Evolutionary conservation across 805 yeast genomes (phyloP).

Genomic region (Saturnispora quitensis): DNA sequence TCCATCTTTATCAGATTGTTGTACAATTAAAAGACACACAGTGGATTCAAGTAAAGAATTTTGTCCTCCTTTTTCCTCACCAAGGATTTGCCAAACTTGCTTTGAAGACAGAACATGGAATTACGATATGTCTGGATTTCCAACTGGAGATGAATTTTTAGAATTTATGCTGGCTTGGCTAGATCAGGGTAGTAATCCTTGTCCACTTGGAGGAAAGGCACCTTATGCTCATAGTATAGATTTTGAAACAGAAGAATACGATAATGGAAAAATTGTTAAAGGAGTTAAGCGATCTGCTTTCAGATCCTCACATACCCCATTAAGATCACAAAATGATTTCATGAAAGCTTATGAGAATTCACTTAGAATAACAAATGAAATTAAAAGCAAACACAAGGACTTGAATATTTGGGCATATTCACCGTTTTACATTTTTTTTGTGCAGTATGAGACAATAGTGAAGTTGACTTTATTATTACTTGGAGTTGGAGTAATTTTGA

Average conservation of each 20-base stretch:
- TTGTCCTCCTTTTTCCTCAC: conserved; percentile 59
- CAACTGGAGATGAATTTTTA: conserved; percentile 62
- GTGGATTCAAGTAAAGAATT: conserved; percentile 35
- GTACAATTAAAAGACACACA: conserved; percentile 50
- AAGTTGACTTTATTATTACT: conserved; percentile 48
- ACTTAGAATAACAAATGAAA: conserved; percentile 51
- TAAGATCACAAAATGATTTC: conserved; percentile 76
- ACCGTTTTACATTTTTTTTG: conserved; percentile 87
- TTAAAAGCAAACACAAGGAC: conserved; percentile 30
- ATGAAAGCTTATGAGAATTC: conserved; percentile 73
- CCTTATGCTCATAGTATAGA: conserved; percentile 64
- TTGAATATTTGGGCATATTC: conserved; percentile 78
- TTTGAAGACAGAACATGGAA: conserved; percentile 57
- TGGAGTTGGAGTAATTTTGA: conserved; percentile 38
- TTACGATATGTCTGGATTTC: conserved; percentile 73
- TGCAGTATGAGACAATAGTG: conserved; percentile 68
- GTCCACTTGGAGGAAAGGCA: conserved; percentile 94
- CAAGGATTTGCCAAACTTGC: conserved; percentile 68
- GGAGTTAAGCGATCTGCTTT: conserved; percentile 53
- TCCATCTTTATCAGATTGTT: conserved; percentile 81
- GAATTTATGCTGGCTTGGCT: conserved; percentile 75
- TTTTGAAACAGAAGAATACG: conserved; percentile 18
- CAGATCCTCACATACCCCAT: conserved; percentile 70
- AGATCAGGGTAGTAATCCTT: conserved; percentile 68
- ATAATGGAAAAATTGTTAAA: conserved; percentile 13